Conservation (phyloP, 2,329 filamentous ascomycete genomes). For the Arthrobotrys sphaeroides region DNA sequence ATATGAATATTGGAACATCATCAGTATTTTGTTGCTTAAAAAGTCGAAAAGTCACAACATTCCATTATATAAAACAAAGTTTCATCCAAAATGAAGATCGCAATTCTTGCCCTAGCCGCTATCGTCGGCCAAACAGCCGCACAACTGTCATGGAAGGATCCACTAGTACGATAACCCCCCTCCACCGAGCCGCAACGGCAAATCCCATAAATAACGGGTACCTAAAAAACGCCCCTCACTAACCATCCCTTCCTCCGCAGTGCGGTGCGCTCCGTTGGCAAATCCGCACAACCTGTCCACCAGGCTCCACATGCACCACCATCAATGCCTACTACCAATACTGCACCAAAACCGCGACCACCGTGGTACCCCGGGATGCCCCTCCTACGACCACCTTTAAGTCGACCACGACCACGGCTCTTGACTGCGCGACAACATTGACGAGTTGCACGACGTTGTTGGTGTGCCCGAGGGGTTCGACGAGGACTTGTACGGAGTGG, state of each 20-base stretch:
- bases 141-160: constrained; percentile 1
- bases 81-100: constrained; percentile 3
- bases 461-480: constrained; percentile 20
- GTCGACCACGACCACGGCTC: not conserved
- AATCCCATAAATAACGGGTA: not conserved
- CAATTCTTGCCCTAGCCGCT: not conserved
- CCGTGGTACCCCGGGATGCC: not conserved
- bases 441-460: constrained; percentile 24
- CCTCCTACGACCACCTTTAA: not conserved
- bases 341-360: not conserved
- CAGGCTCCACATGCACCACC: constrained; percentile 20
- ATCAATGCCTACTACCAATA: constrained; percentile 7
- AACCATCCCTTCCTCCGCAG: not conserved
- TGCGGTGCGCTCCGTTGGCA: constrained; percentile 29
- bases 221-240: constrained; percentile 2
- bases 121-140: constrained; percentile 4
- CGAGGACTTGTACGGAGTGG: constrained; percentile 17
- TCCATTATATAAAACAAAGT: too few relatives aligned
- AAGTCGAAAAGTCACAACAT: too few relatives aligned
- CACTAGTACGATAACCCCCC: not conserved
- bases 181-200: not conserved
- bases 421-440: constrained; percentile 7
- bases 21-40: too few relatives aligned
- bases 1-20: too few relatives aligned
- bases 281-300: constrained; percentile 18